Percentiles rank a stretch among this genome's conserved stretches.
These are phyloP conservation scores for Aspergillus cejpii DNA, from an alignment of 2,329 filamentous ascomycete species.

Conservation along the genomic window DNA sequence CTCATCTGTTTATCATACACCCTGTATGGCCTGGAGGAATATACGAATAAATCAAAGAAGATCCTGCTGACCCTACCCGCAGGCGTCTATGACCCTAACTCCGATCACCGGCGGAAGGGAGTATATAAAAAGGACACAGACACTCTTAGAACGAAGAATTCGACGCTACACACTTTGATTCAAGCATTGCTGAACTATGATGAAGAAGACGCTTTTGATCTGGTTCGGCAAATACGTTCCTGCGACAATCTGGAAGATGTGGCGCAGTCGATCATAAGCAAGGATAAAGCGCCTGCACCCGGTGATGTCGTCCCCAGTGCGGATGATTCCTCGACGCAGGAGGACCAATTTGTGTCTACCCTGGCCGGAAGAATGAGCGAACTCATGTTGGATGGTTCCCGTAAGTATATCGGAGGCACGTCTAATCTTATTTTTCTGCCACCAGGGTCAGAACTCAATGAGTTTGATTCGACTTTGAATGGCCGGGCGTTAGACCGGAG, in stretches of 20 bases:
- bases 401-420: conserved; percentile 88
- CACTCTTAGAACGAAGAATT: conserved; percentile 75
- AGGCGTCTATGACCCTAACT: conserved; percentile 93
- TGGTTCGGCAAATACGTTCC: conserved; percentile 81
- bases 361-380: conserved; percentile 91
- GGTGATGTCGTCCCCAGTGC: conserved; percentile 26
- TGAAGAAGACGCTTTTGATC: conserved; percentile 73
- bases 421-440: conserved; percentile 84
- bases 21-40: conserved; percentile 27
- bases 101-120: conserved; percentile 90
- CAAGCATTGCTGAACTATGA: conserved; percentile 87
- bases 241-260: conserved; percentile 68
- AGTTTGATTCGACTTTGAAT: conserved; percentile 34
- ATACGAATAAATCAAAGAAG: not conserved
- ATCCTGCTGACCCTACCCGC: conserved; percentile 37
- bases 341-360: conserved; percentile 61
- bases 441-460: conserved; percentile 42
- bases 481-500: conserved; percentile 44
- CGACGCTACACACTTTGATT: conserved; percentile 84
- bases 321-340: conserved; percentile 39
- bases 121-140: conserved; percentile 94
- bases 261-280: conserved; percentile 52
- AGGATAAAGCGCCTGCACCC: conserved; percentile 44
- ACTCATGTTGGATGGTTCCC: conserved; percentile 74
- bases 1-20: conserved; percentile 69